Base-by-base conservation (phyloP, 192 early-diverging fungal species). In the Pilaira anomala region DNA sequence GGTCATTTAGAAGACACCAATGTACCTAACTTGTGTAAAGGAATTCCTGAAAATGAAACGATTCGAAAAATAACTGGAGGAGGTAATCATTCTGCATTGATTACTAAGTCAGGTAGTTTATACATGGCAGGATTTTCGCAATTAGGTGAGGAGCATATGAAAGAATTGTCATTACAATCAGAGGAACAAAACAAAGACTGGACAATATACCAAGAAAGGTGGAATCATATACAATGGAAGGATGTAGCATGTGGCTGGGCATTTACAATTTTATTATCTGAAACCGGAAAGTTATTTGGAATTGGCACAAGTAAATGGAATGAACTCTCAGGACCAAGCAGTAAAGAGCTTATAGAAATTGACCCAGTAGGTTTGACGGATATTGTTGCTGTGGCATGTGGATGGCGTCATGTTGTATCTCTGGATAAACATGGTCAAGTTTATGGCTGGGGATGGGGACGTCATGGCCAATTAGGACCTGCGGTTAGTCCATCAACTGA, bases 161-260 rank as follows among this genome's bases (percentile, higher is more conserved):
- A 50, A 30, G 39, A 50, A 19, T 41, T 54, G 48, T 11, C n/a
- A n/a, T n/a, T n/a, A n/a, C n/a, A n/a, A n/a, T n/a, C n/a, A 16
- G 8, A 29, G 46, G 41, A 12, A 48, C 1, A 33, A 18, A 49
- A 3, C 45, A 29, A 11, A 30, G 16, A 48, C 8, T 11, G 52
- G 29, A 30, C 30, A 39, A 3, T 40, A 4, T 12, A 36, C 6
- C 12, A 13, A 51, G 9, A 48, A 7, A 12, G 19, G 42, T 39
- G 48, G 58, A 9, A 16, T 1, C 48, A 29, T 24, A 41, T 60
- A 18, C 49, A 28, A 5, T 79, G 75, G 75, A 54, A 56, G 18
- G 74, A 75, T 26, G 79, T 85, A 3, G 75, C 77, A 1, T 88
- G 88, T 65, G 88, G 88, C 2, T 90, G 87, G 87, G 74, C 82